Evolutionary conservation across 305 asterid species (phyloP).

Genomic region (Fraxinus floribunda): DNA sequence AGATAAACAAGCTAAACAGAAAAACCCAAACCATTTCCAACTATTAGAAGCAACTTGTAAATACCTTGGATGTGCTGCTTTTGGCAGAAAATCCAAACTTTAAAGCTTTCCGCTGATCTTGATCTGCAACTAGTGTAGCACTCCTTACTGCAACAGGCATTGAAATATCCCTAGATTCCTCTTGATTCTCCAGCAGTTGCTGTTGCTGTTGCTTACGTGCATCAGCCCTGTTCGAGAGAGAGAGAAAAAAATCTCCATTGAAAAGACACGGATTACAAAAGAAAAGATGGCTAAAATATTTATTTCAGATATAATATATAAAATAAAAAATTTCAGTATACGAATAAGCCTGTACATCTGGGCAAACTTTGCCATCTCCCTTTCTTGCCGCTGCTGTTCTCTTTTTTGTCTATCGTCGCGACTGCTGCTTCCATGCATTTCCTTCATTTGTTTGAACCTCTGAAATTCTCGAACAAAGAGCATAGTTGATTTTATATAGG

Average conservation of each 20-base stretch:
- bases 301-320: background rate
- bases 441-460: slow-evolving; percentile 98
- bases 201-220: slow-evolving; percentile 64
- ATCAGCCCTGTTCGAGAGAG: slow-evolving; percentile 57
- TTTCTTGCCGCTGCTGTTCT: slow-evolving; percentile 88
- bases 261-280: slow-evolving; percentile 4
- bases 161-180: slow-evolving; percentile 41
- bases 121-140: slow-evolving; percentile 81
- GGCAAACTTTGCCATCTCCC: slow-evolving; percentile 84
- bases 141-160: slow-evolving; percentile 41
- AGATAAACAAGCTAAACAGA: background rate
- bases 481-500: background rate
- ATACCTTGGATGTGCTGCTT: slow-evolving; percentile 65
- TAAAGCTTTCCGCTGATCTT: slow-evolving; percentile 77
- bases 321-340: slow-evolving; percentile 6
- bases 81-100: slow-evolving; percentile 90
- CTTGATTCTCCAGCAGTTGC: slow-evolving; percentile 51
- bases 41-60: background rate
- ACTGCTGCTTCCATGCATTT: slow-evolving; percentile 95
- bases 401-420: slow-evolving; percentile 94
- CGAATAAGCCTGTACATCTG: slow-evolving; percentile 55
- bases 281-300: background rate
- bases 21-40: background rate
- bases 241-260: slow-evolving; percentile 3
- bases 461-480: slow-evolving; percentile 28